These are phyloP conservation scores for Drechmeria coniospora DNA, from an alignment of 2,329 filamentous ascomycete species.

Conservation along the genomic window DNA sequence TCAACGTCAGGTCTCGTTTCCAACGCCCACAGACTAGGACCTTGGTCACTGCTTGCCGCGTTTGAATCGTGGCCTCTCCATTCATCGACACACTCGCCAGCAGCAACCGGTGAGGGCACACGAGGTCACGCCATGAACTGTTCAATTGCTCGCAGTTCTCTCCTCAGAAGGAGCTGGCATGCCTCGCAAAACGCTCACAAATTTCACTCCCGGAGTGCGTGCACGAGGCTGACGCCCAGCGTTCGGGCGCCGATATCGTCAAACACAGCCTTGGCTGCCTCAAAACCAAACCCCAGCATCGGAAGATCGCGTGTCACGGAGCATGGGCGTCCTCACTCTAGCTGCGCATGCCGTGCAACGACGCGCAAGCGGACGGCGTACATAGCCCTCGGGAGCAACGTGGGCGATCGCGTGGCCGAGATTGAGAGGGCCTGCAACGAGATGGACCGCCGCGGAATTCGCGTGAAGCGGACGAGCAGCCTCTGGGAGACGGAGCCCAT, in stretches of 20 bases:
- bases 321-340: slow-evolving; percentile 8
- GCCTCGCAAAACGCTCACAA: too few relatives aligned
- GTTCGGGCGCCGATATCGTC: too few relatives aligned
- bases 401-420: slow-evolving; percentile 70
- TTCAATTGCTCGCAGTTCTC: not conserved
- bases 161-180: not conserved
- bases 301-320: not conserved
- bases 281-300: not conserved
- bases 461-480: slow-evolving; percentile 64
- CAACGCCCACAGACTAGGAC: not conserved
- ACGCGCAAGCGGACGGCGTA: slow-evolving; percentile 41
- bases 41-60: too few relatives aligned
- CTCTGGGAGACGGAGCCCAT: slow-evolving; percentile 93
- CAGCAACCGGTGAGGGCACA: too few relatives aligned
- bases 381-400: slow-evolving; percentile 82
- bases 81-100: too few relatives aligned
- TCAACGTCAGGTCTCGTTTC: slow-evolving; percentile 1
- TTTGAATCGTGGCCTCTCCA: too few relatives aligned
- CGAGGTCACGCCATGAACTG: not conserved
- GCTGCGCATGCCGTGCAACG: slow-evolving; percentile 21
- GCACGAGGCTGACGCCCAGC: too few relatives aligned
- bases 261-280: not conserved
- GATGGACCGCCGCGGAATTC: slow-evolving; percentile 61
- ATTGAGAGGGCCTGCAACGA: slow-evolving; percentile 72
- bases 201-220: too few relatives aligned